phyloP scores from a whole-genome alignment of 1,284 basidiomycete species.

The Ceratobasidium sp. region DNA sequence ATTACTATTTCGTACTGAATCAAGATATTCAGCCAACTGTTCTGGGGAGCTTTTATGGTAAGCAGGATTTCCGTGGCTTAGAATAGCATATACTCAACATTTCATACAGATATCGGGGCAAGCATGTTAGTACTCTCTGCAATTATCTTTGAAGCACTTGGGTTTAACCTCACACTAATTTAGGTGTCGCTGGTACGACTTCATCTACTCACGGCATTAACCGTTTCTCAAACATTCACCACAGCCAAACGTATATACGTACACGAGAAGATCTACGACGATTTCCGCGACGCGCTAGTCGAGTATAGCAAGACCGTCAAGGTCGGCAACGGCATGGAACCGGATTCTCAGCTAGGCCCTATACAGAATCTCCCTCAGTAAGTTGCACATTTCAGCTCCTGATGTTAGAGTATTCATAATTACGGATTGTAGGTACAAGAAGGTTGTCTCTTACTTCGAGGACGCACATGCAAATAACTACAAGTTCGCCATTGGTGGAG shows the following conservation, averaged over 20 bases:
- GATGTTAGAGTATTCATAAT: not conserved
- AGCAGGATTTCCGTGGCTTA: not conserved
- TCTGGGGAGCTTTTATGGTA: constrained; percentile 27
- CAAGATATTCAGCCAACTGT: not conserved
- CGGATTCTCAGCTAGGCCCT: constrained; percentile 49
- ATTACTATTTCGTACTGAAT: not conserved
- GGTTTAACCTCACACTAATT: not conserved
- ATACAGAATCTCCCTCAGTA: constrained; percentile 25
- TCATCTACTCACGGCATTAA: too few relatives aligned
- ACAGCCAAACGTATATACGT: constrained; percentile 65
- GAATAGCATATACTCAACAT: not conserved
- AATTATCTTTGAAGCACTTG: too few relatives aligned
- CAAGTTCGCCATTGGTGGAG: constrained; percentile 29
- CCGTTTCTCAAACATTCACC: constrained; percentile 47
- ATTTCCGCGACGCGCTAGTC: constrained; percentile 54
- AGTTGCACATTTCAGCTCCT: not conserved
- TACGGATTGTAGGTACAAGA: not conserved
- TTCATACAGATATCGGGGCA: constrained; percentile 15
- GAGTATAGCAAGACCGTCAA: constrained; percentile 58
- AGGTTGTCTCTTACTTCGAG: constrained; percentile 25
- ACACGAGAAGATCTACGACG: constrained; percentile 63
- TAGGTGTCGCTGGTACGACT: not conserved
- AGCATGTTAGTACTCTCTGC: constrained; percentile 6
- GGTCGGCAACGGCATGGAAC: constrained; percentile 65
- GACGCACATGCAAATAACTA: constrained; percentile 17